phyloP scores from a whole-genome alignment of 805 yeast genomes.

The Blastobotrys attinorum region DNA sequence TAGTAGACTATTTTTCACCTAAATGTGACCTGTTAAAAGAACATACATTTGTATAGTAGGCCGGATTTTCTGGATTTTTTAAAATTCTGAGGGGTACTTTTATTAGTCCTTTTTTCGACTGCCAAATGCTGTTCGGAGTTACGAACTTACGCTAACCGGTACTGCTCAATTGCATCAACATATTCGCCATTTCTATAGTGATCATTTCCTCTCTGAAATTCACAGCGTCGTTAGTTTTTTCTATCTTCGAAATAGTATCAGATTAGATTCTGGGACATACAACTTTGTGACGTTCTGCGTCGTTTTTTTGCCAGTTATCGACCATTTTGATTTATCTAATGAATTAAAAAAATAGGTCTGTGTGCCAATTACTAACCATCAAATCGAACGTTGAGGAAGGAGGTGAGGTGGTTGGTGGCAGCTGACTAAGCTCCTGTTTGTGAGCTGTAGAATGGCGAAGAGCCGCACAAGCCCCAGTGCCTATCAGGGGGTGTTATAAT shows the following conservation, averaged over 20 bases:
- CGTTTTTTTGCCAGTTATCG: neutral
- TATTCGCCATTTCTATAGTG: slow-evolving; percentile 21
- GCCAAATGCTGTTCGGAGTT: neutral
- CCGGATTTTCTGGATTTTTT: slow-evolving; percentile 19
- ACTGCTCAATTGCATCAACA: slow-evolving; percentile 22
- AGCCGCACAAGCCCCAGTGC: no score
- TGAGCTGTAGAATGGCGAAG: no score
- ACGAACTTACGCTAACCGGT: neutral
- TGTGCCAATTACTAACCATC: no score
- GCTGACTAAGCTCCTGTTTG: no score
- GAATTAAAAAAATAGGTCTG: no score
- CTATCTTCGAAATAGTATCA: neutral
- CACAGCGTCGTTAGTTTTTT: neutral
- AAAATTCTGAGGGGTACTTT: slow-evolving; percentile 18
- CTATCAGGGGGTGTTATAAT: no score
- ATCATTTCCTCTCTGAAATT: slow-evolving; percentile 20
- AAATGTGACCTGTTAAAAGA: neutral
- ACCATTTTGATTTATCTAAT: no score
- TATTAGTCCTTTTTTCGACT: slow-evolving; percentile 21
- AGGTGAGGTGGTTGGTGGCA: no score
- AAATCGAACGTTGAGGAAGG: no score
- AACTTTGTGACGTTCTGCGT: slow-evolving; percentile 2
- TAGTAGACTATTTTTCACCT: neutral
- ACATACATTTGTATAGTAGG: slow-evolving; percentile 23
- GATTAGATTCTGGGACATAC: no score